A percentile compares a stretch with the other conserved stretches of the same genome.
Evolutionary conservation across 192 early-diverging fungal genomes (phyloP).

Genomic region (Dimargaris verticillata): DNA sequence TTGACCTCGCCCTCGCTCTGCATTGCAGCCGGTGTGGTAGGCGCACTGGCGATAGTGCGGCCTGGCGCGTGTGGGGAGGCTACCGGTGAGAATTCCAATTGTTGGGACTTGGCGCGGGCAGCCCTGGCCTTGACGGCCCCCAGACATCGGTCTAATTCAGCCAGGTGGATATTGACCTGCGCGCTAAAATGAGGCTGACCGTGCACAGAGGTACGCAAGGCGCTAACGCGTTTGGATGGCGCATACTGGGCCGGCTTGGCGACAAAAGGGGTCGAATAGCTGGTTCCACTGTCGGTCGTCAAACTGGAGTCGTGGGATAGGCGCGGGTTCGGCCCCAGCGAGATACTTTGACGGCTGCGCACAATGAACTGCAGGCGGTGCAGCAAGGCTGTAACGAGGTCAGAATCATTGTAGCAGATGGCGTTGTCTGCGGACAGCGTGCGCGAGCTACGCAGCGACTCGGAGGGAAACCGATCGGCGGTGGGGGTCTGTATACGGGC

Average conservation of each 20-base stretch:
- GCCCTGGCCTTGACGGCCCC: background rate
- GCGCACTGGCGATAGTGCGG: too few species aligned
- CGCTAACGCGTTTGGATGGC: background rate
- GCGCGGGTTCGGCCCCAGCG: background rate
- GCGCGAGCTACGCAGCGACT: constrained; percentile 1
- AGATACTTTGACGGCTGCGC: background rate
- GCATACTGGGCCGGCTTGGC: background rate
- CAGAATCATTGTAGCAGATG: background rate
- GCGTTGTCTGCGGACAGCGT: background rate
- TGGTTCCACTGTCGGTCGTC: background rate
- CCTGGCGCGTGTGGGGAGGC: too few species aligned
- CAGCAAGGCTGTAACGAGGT: background rate
- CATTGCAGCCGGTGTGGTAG: background rate
- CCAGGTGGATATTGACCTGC: background rate
- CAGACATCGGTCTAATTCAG: constrained; percentile 1
- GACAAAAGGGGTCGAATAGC: background rate
- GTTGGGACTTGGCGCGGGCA: background rate
- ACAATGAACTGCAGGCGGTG: background rate
- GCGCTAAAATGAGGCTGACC: background rate
- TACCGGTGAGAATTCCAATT: too few species aligned
- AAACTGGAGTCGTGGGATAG: constrained; percentile 1
- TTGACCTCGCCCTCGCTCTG: background rate
- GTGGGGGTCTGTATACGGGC: background rate
- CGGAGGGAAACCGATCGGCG: background rate
- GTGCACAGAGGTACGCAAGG: background rate